Conservation (phyloP, 805 yeast species). For the Sugiyamaella boreocaroliniensis region DNA sequence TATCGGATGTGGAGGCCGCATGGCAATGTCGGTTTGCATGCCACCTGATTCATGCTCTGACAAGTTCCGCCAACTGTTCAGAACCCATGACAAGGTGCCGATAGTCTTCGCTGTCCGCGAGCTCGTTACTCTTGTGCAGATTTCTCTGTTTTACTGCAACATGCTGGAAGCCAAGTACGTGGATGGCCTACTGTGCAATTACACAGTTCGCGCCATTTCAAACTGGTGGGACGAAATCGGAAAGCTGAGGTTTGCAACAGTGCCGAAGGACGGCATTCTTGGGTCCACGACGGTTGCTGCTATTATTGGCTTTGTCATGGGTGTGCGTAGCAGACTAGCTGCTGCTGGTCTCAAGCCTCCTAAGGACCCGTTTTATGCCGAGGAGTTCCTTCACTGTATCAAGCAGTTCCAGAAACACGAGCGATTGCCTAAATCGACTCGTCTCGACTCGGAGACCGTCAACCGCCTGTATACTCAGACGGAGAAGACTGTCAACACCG, state of each 20-base stretch:
- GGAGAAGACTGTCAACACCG: slow-evolving; percentile 36
- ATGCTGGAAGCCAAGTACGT: slow-evolving; percentile 60
- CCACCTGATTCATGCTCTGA: slow-evolving; percentile 75
- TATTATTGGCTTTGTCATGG: slow-evolving; percentile 66
- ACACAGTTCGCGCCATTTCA: slow-evolving; percentile 62
- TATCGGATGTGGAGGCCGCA: slow-evolving; percentile 78
- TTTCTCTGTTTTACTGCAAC: slow-evolving; percentile 69
- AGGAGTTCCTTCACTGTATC: slow-evolving; percentile 58
- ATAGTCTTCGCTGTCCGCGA: slow-evolving; percentile 64
- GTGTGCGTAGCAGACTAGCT: slow-evolving; percentile 59
- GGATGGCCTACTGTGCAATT: slow-evolving; percentile 79
- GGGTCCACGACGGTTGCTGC: slow-evolving; percentile 71
- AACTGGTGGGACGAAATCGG: slow-evolving; percentile 85
- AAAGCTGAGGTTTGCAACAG: slow-evolving; percentile 22
- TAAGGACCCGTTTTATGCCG: slow-evolving; percentile 79
- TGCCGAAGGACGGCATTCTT: slow-evolving; percentile 46
- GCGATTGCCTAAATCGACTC: slow-evolving; percentile 44
- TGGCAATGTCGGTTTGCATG: slow-evolving; percentile 61
- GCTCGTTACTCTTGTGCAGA: slow-evolving; percentile 67
- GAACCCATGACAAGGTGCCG: slow-evolving; percentile 44
- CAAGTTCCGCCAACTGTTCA: slow-evolving; percentile 71
- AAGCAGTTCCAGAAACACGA: slow-evolving; percentile 72
- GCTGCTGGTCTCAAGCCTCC: slow-evolving; percentile 52
- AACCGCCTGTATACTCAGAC: slow-evolving; percentile 39
- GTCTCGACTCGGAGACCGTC: slow-evolving; percentile 52